A percentile compares a stretch with the other conserved stretches of the same genome.
Conservation (phyloP, 768 basidiomycete species). For the Neoboletus magnificus region DNA sequence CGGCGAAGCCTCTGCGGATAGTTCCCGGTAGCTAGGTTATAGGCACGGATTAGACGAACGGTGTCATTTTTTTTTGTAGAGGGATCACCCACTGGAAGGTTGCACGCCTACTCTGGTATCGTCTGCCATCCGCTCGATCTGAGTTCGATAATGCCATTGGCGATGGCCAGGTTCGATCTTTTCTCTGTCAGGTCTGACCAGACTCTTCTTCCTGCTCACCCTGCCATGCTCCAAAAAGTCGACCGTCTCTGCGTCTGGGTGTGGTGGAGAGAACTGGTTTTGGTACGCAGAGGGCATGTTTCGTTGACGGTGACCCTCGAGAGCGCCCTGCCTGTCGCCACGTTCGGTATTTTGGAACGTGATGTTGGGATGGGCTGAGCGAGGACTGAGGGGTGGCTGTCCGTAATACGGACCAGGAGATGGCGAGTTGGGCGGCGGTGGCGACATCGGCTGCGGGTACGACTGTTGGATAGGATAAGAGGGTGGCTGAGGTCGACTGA, state of each 20-base stretch:
- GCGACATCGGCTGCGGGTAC: conserved; percentile 18
- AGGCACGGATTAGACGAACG: conserved; percentile 3
- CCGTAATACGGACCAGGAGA: conserved; percentile 13
- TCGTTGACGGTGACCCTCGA: conserved; percentile 55
- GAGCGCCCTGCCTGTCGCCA: conserved; percentile 59
- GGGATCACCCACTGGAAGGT: conserved; percentile 69
- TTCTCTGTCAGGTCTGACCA: conserved; percentile 91
- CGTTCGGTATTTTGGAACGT: conserved; percentile 69
- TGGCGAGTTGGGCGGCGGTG: conserved; percentile 18
- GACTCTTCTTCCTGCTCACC: conserved; percentile 82
- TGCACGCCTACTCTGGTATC: conserved; percentile 69
- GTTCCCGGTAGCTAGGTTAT: conserved; percentile 67
- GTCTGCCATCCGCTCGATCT: conserved; percentile 74
- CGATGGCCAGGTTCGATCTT: conserved; percentile 94
- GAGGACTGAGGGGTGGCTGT: conserved; percentile 19
- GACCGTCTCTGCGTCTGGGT: conserved; percentile 31
- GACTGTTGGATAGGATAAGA: conserved; percentile 34
- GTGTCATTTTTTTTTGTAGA: not conserved
- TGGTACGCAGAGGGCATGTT: conserved; percentile 45
- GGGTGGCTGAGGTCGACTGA: conserved; percentile 34
- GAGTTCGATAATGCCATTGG: conserved; percentile 90
- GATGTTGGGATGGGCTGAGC: conserved; percentile 41
- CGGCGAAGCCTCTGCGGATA: conserved; percentile 67
- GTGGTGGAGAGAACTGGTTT: conserved; percentile 42
- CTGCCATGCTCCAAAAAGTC: conserved; percentile 45